These are phyloP conservation scores for Pistacia vera DNA, from an alignment of 345 rosid species.

Conservation along the genomic window DNA sequence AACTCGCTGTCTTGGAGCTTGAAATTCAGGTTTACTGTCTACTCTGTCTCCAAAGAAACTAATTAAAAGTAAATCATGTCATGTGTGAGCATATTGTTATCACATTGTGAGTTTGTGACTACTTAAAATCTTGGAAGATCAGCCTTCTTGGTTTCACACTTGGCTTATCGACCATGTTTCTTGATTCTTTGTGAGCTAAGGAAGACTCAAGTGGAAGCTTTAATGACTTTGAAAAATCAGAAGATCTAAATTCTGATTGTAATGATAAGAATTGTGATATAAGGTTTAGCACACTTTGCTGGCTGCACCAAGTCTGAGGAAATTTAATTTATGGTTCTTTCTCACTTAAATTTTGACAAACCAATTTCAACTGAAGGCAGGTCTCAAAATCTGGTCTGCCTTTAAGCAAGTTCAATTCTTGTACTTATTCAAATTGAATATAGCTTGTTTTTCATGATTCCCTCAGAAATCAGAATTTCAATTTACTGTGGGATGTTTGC, in stretches of 20 bases:
- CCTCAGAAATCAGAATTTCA: too few relatives aligned
- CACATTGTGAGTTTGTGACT: background rate
- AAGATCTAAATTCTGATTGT: background rate
- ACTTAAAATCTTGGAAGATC: background rate
- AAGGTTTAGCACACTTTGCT: too few relatives aligned
- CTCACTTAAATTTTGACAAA: too few relatives aligned
- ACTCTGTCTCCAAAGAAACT: conserved; percentile 1
- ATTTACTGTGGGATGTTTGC: too few relatives aligned
- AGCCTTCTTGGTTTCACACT: background rate
- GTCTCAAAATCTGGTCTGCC: too few relatives aligned
- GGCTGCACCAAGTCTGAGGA: too few relatives aligned
- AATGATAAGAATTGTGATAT: background rate
- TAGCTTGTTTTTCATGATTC: too few relatives aligned
- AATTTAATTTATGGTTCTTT: too few relatives aligned
- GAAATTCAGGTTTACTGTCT: conserved; percentile 64
- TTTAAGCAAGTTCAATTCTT: too few relatives aligned
- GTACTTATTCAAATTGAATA: too few relatives aligned
- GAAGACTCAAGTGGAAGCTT: background rate
- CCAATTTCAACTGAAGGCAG: too few relatives aligned
- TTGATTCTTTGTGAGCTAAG: background rate
- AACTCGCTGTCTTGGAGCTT: conserved; percentile 80
- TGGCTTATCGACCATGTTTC: background rate
- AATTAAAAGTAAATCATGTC: background rate
- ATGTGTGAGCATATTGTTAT: background rate
- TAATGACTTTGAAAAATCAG: too few relatives aligned